Conservation (phyloP, 352 stramenopile genomes). For the Plasmopara muralis region DNA sequence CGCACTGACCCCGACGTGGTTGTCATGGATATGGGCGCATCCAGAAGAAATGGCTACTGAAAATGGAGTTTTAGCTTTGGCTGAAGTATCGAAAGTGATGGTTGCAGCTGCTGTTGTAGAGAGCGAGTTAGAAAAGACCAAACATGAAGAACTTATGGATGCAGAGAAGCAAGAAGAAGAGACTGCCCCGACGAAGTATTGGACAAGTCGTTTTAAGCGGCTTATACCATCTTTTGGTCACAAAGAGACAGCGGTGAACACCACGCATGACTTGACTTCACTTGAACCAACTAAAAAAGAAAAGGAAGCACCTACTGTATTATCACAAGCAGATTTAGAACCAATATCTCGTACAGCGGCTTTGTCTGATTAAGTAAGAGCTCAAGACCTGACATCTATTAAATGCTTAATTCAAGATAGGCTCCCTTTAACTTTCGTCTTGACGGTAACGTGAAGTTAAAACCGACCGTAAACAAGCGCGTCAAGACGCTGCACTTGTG, state of each 20-base stretch:
- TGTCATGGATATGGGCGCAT: conserved; percentile 71
- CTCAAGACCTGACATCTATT: too few species aligned
- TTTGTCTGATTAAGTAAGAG: too few species aligned
- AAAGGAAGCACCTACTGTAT: background rate
- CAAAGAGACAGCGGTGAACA: background rate
- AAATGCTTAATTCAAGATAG: too few species aligned
- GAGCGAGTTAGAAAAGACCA: conserved; percentile 19
- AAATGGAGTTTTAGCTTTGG: conserved; percentile 2
- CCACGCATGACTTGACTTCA: too few species aligned
- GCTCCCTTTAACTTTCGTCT: background rate
- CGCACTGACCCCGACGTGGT: conserved; percentile 60
- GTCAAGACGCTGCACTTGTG: conserved; percentile 68
- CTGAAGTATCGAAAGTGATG: conserved; percentile 27
- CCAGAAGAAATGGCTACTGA: conserved; percentile 15
- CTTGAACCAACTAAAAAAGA: too few species aligned
- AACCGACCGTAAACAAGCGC: conserved; percentile 73
- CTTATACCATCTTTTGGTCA: background rate
- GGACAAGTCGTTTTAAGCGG: background rate
- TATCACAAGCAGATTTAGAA: conserved; percentile 15
- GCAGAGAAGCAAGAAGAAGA: conserved; percentile 2
- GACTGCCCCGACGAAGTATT: background rate
- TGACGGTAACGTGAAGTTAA: conserved; percentile 15
- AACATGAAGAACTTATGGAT: conserved; percentile 6
- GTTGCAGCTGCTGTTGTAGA: conserved; percentile 29
- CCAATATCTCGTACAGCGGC: background rate